Base-by-base conservation (phyloP, 2,329 filamentous ascomycete species). In the Pseudogymnoascus sp. region DNA sequence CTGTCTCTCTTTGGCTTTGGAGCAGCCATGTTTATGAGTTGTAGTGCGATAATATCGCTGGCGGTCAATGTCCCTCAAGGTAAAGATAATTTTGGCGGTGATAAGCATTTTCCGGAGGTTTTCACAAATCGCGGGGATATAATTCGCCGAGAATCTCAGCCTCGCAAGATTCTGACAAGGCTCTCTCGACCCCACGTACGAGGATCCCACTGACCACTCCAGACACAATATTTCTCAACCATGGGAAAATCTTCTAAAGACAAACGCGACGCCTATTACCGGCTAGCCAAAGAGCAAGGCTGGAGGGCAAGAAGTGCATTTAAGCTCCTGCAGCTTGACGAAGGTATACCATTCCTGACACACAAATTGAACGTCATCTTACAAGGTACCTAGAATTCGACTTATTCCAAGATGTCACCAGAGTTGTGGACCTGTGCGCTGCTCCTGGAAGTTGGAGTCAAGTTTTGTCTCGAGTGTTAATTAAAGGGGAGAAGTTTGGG, bases 171-270 rank as follows among this genome's bases (percentile, higher is more conserved):
- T 54, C 47, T 54, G 47, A 54, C 47, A 54, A 54, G 47, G 47
- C 47, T 54, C 47, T 54, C n/a, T 54, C 47, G 33, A 28, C 47
- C 37, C 28, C 47, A 54, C 47, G 47, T 54, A 33, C 47, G 47
- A 54, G 47, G 8, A 54, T 14, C 47, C 43, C 47, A 54, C 47
- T 18, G 3, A 54, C 47, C 25, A 54, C 47, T 54, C 28, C 6
- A 54, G 47, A 54, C 28, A 54, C n/a, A 18, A 54, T 33, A 54
- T 33, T 54, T 54, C 25, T 54, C 47, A 54, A 64, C 60, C 14
- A 96, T 96, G 92, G 92, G 92, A 1, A 97, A 97, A 74, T 96
- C 94, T 1, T 97, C 93, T 57, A 99, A 99, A 76, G 94, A 99
- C 73, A 99, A 99, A 77, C 89, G 94, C 60, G 94, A 99, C 74